Conservation (phyloP, 176 grass and related monocot genomes). For the Eragrostis nindensis region DNA sequence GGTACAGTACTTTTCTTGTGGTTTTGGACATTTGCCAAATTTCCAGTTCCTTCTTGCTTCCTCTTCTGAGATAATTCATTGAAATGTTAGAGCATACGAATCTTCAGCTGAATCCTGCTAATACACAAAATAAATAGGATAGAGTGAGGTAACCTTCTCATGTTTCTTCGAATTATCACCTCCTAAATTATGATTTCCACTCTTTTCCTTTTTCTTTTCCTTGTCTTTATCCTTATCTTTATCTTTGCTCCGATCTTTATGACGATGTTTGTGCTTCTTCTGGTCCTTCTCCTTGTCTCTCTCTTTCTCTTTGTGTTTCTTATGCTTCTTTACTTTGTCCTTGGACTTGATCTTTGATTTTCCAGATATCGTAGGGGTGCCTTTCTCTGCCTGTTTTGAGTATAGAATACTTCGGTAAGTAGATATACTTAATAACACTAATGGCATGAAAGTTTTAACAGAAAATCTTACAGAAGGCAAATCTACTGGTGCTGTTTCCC, state of each 20-base stretch:
- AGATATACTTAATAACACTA: slow-evolving; percentile 20
- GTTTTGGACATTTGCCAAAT: slow-evolving; percentile 53
- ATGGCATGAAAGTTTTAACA: slow-evolving; percentile 22
- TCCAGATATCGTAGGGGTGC: slow-evolving; percentile 75
- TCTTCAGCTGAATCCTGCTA: background rate
- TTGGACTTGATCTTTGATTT: slow-evolving; percentile 75
- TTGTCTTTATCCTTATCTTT: slow-evolving; percentile 70
- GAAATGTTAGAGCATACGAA: slow-evolving; percentile 32
- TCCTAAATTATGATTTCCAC: slow-evolving; percentile 69
- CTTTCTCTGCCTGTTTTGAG: slow-evolving; percentile 77
- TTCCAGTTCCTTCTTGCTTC: slow-evolving; percentile 61
- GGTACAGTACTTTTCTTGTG: slow-evolving; percentile 61
- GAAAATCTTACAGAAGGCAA: slow-evolving; percentile 74
- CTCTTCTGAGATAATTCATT: slow-evolving; percentile 50
- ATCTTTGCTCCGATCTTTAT: slow-evolving; percentile 91
- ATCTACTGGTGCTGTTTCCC: slow-evolving; percentile 69
- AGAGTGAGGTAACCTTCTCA: slow-evolving; percentile 66
- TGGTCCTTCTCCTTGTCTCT: slow-evolving; percentile 93
- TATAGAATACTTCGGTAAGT: slow-evolving; percentile 2
- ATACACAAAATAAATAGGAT: slow-evolving; percentile 1
- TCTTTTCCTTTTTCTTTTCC: slow-evolving; percentile 94
- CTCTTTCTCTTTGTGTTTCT: slow-evolving; percentile 80
- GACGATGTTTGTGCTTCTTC: slow-evolving; percentile 97
- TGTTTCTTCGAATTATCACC: slow-evolving; percentile 88
- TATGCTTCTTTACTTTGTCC: slow-evolving; percentile 93